Evolutionary conservation across 495 filamentous ascomycete species (phyloP), one percentile per base, ranked within the genome.

Genomic region (Podospora appendiculata): DNA sequence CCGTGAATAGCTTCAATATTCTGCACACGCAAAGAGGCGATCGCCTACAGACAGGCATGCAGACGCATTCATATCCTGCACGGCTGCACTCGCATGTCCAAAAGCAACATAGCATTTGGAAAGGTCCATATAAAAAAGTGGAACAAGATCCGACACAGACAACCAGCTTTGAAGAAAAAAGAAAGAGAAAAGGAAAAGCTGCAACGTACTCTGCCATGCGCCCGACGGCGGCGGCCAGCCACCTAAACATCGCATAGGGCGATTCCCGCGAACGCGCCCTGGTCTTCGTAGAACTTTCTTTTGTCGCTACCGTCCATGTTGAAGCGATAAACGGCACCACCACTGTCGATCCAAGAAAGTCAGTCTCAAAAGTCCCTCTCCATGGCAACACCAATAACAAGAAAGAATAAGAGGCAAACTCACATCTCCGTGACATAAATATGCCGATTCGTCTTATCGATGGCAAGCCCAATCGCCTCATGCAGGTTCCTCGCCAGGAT

Each of bases 391-490:
- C 13, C 32, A 12, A 13, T 8, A 10, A 38, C 11, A 40, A 10
- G 36, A 32, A 46, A 46, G 14, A 39, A 47, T 9, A 18, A 38
- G 19, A 36, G 25, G 17, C 32, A 34, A 36, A 53, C 59, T 39
- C 56, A 62, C 59, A 79, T 48, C 51, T 78, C 73, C 6, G 70
- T 63, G 33, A 71, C 65, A 56, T 74, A 79, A 10, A 76, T 69
- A 46, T 67, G 56, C 6, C 58, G 47, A 18, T 63, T 65, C 34
- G 59, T 61, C 33, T 59, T 55, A 25, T 74, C 72, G 41, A 77
- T 41, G 38, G 72, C 71, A 32, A 78, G 54, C 13, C 74, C 74
- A 58, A 79, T 79, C 0, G 72, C 68, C 51, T 80, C 76, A 56
- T 78, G 64, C 16, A 78, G 63, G 38, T 77, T 70, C 8, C 70